Percentiles rank a stretch among this genome's conserved stretches.
These are phyloP conservation scores for Hypoxylon fragiforme DNA, from an alignment of 495 filamentous ascomycete genomes.

Conservation along the genomic window DNA sequence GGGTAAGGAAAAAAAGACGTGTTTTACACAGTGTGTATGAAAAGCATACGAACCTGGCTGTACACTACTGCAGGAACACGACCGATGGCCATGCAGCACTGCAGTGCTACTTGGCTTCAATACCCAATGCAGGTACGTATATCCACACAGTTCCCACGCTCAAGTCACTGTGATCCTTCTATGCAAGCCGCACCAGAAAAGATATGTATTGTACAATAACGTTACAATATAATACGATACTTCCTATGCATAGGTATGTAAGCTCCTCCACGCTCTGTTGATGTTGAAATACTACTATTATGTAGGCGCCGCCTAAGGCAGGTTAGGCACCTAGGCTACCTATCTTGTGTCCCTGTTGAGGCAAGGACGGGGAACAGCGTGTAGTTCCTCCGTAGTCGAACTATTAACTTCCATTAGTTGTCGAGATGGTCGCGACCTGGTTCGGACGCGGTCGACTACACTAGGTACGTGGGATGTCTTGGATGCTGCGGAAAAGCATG, in stretches of 20 bases:
- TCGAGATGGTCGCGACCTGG: conserved; percentile 6
- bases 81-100: conserved; percentile 25
- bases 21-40: conserved; percentile 16
- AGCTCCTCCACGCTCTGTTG: too few relatives aligned
- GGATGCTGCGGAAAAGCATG: conserved; percentile 22
- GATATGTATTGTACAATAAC: too few relatives aligned
- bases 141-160: conserved; percentile 18
- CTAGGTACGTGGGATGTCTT: conserved; percentile 31
- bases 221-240: too few relatives aligned
- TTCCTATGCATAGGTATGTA: too few relatives aligned
- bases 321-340: too few relatives aligned
- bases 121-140: conserved; percentile 31
- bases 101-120: conserved; percentile 24
- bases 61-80: conserved; percentile 35
- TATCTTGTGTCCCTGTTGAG: too few relatives aligned
- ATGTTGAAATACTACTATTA: too few relatives aligned
- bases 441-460: conserved; percentile 29
- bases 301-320: too few relatives aligned
- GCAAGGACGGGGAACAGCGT: too few relatives aligned
- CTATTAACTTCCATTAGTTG: too few relatives aligned
- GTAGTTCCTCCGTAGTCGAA: too few relatives aligned
- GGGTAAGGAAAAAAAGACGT: not conserved
- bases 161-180: conserved; percentile 1
- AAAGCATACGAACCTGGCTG: conserved; percentile 13
- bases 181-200: too few relatives aligned